phyloP scores from a whole-genome alignment of 495 filamentous ascomycete genomes.

The Glonium stellatum region DNA sequence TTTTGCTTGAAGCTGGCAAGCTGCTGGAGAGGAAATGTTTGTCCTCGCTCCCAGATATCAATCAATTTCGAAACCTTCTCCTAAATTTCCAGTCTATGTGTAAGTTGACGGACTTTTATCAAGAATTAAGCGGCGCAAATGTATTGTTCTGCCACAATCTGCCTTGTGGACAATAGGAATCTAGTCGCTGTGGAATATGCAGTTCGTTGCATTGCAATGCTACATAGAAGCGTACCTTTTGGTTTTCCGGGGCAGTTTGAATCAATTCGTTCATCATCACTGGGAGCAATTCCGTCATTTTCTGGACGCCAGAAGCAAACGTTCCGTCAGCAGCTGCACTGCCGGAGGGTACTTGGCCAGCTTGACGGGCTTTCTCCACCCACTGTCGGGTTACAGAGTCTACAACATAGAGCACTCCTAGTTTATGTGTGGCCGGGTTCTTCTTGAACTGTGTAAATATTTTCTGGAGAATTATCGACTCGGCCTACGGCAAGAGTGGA shows the following conservation, averaged over 20 bases:
- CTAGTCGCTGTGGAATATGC: too few relatives aligned
- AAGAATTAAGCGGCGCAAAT: too few relatives aligned
- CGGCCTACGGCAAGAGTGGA: constrained; percentile 57
- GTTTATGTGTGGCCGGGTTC: constrained; percentile 87
- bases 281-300: constrained; percentile 90
- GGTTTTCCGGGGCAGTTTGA: constrained; percentile 78
- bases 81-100: constrained; percentile 27
- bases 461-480: constrained; percentile 91
- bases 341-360: constrained; percentile 66
- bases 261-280: constrained; percentile 94
- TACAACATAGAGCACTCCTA: constrained; percentile 99
- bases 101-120: constrained; percentile 31
- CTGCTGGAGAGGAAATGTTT: constrained; percentile 79
- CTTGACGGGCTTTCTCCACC: constrained; percentile 86
- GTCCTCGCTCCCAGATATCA: constrained; percentile 95
- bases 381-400: constrained; percentile 98
- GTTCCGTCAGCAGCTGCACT: constrained; percentile 77
- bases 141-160: too few relatives aligned
- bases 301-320: constrained; percentile 89
- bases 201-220: not conserved
- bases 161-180: too few relatives aligned
- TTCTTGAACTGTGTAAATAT: constrained; percentile 97
- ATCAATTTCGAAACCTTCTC: constrained; percentile 94
- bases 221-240: constrained; percentile 77
- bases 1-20: constrained; percentile 81